Base-by-base conservation (phyloP, 352 stramenopile species). In the Phytophthora quininea region DNA sequence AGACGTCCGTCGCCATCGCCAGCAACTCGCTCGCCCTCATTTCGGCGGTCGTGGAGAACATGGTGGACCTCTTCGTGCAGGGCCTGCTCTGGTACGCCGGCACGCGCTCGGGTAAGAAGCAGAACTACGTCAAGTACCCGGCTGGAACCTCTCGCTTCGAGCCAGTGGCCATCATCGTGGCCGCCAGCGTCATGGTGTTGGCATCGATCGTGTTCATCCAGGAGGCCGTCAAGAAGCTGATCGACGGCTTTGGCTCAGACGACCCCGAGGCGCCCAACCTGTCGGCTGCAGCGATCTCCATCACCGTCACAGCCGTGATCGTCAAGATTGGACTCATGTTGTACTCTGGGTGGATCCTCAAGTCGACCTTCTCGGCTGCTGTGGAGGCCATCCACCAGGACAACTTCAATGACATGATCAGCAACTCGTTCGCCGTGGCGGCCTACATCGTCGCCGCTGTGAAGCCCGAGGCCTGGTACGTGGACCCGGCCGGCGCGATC, bases 331-430 rank as follows among this genome's bases (percentile, higher is more conserved):
- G 67, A 15, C 71, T 96, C 37, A 81, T 88, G 47, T 59, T 86
- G 29, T 91, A 95, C 66, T 89, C 80, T 4, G 59, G 67, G 11
- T 89, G 77, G 76, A 79, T 86, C 31, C 71, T 89, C 48, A 85
- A 78, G 61, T 71, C 67, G 1, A 82, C 77, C 11, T 74, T 80
- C 54, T 90, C 80, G 1, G 68, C 64, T 3, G 78, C 79, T 15
- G 80, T 88, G 5, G 69, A 83, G 24, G 80, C 80, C 30, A 89
- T 91, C 52, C 80, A 88, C 54, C 86, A 98, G 75, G 95, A 99
- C 86, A 97, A 99, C 74, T 91, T 89, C 71, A 99, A 99, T 75
- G 96, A 99, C 78, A 89, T 88, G 30, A 62, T 98, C 3, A 95
- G 78, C 67, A 99, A 99, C 67, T 84, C 77, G 40, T 90, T 98